Evolutionary conservation across 352 stramenopile genomes (phyloP).

Genomic region (Phytophthora chlamydospora): DNA sequence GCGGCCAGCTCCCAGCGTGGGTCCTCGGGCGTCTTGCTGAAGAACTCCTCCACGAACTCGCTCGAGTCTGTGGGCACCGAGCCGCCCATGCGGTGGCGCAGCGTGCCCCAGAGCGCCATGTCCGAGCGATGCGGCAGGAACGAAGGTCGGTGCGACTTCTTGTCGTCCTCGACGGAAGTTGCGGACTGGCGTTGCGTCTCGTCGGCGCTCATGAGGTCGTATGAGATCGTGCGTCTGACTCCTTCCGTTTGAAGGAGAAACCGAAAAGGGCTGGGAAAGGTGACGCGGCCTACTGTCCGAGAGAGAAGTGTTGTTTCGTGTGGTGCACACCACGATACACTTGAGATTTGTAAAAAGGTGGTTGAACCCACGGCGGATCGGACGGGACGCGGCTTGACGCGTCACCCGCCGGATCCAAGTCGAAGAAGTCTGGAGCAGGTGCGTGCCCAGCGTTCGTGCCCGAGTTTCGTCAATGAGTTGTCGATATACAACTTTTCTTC

Average conservation of each 20-base stretch:
- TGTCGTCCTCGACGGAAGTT: constrained; percentile 21
- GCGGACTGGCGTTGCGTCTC: constrained; percentile 21
- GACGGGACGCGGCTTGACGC: not conserved
- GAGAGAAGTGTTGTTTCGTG: not conserved
- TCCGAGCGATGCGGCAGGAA: constrained; percentile 28
- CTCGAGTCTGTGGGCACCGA: constrained; percentile 66
- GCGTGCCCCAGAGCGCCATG: constrained; percentile 86
- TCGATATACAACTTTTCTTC: too few species aligned
- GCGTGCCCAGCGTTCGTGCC: too few species aligned
- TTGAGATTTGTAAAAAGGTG: constrained; percentile 1
- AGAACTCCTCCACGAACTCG: constrained; percentile 82
- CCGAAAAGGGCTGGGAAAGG: constrained; percentile 15
- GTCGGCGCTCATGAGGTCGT: constrained; percentile 16
- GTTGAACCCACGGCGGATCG: constrained; percentile 14
- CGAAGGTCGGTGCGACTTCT: constrained; percentile 15
- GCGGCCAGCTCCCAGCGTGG: constrained; percentile 55
- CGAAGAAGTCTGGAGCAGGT: too few species aligned
- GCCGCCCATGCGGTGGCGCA: constrained; percentile 77
- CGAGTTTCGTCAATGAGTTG: too few species aligned
- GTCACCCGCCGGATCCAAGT: constrained; percentile 3
- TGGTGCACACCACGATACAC: not conserved
- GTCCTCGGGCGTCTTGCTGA: constrained; percentile 74
- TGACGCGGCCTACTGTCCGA: not conserved
- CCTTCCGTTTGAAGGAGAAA: constrained; percentile 20
- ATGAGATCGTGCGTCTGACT: constrained; percentile 24